Evolutionary conservation across 2,329 filamentous ascomycete genomes (phyloP).

Genomic region (Cladosporium sp.): DNA sequence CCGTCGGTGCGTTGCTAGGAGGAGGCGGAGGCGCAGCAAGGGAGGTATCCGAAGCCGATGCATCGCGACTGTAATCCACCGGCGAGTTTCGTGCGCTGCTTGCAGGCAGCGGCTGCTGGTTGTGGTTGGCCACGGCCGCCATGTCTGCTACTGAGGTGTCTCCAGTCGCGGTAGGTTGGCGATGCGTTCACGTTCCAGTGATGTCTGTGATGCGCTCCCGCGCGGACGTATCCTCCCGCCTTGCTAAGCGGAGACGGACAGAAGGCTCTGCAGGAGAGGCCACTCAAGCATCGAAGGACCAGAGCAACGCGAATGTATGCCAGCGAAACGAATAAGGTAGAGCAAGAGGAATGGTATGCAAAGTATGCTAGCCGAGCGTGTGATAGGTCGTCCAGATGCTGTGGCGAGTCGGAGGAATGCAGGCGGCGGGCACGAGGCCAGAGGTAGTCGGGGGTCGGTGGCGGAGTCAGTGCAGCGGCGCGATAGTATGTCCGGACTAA

Average conservation of each 20-base stretch:
- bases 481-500: too few relatives aligned
- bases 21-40: slow-evolving; percentile 33
- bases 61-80: slow-evolving; percentile 28
- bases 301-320: slow-evolving; percentile 14
- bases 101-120: slow-evolving; percentile 24
- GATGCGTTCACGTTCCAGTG: background rate
- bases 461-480: too few relatives aligned
- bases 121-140: slow-evolving; percentile 29
- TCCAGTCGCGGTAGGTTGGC: background rate
- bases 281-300: slow-evolving; percentile 28
- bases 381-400: background rate
- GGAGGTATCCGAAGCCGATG: slow-evolving; percentile 28
- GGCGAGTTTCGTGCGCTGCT: slow-evolving; percentile 26
- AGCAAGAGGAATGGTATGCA: too few relatives aligned
- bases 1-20: slow-evolving; percentile 45
- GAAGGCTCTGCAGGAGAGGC: slow-evolving; percentile 18
- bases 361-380: too few relatives aligned
- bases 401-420: slow-evolving; percentile 5
- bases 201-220: slow-evolving; percentile 8
- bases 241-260: background rate
- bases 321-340: background rate
- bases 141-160: slow-evolving; percentile 22
- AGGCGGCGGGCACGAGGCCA: slow-evolving; percentile 1
- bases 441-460: too few relatives aligned
- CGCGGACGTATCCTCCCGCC: slow-evolving; percentile 10